Base-by-base conservation (phyloP, 176 grass and related monocot genomes). In the Rhynchospora pubera region DNA sequence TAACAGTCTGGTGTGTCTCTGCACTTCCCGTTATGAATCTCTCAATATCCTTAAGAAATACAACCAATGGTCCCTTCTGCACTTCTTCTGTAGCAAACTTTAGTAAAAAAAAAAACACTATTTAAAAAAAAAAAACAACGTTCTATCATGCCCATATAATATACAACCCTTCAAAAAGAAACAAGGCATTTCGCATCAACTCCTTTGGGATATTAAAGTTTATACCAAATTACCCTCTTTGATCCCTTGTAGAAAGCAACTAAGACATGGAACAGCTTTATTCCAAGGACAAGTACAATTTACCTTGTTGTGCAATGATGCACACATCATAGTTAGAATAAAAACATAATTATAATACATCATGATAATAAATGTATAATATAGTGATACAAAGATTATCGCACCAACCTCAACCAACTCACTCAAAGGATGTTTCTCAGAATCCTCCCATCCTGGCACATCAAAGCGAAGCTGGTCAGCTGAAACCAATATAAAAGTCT, bases 31-130 rank as follows among this genome's bases (percentile, higher is more conserved):
- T 84, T 28, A 93, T 89, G 62, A 82, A 89, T 87, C 93, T 98
- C 26, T 98, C 95, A 78, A 90, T 84, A 13, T 98, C 95, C 69
- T 93, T 98, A 6, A 98, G 82, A 88, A 91, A 94, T 62, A 98
- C 57, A 46, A 98, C 78, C 30, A 94, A 79, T 79, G 92, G 88
- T 57, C 83, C 87, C 87, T 85, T 53, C 76, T 91, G 80, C 60
- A 73, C 87, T 89, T 94, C 95, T 91, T 93, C 92, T 82, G 83
- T 89, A 72, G 85, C 79, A 90, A 89, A 91, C 95, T 97, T 83
- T 6, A 42, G n/a, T 39, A 85, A 77, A 81, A 82, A 71, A 22
- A 3, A 82, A 21, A 86, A 12, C 39, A 48, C 44, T 48, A 18
- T 23, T 47, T 72, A 72, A 18, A 50, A 72, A 22, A n/a, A n/a